phyloP scores from a whole-genome alignment of 306 rosid genomes.

The Dryas drummondii region DNA sequence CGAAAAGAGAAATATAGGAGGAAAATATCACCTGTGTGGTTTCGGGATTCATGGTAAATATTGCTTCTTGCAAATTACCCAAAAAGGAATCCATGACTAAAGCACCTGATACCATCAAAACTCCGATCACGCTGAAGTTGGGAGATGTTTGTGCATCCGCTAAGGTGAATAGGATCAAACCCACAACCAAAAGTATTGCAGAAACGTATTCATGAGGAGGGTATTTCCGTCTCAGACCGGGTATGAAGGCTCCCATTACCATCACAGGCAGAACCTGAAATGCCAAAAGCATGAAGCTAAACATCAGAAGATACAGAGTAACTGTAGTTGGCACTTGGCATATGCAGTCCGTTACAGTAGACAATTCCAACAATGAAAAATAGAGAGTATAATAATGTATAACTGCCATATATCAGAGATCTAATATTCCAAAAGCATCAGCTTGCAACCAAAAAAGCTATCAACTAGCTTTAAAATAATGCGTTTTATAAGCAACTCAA shows the following conservation, averaged over 20 bases:
- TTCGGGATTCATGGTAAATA: conserved; percentile 90
- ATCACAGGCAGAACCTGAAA: conserved; percentile 92
- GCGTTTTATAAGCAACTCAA: not conserved
- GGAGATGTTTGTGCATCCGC: conserved; percentile 97
- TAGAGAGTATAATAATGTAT: not conserved
- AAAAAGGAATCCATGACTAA: conserved; percentile 89
- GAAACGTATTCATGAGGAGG: conserved; percentile 83
- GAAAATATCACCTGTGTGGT: conserved; percentile 76
- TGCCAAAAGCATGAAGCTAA: conserved; percentile 20
- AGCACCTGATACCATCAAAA: conserved; percentile 89
- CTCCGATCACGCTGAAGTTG: conserved; percentile 84
- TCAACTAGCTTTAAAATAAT: not conserved
- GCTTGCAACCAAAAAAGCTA: not conserved
- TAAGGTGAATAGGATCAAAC: conserved; percentile 93
- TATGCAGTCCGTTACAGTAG: not conserved
- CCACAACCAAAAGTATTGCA: conserved; percentile 83
- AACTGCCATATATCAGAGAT: not conserved
- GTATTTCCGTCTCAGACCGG: conserved; percentile 86
- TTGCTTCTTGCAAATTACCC: conserved; percentile 97
- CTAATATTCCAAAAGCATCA: not conserved
- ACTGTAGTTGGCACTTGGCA: not conserved
- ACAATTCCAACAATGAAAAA: not conserved
- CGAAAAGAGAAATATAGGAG: not conserved
- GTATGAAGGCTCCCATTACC: conserved; percentile 98
- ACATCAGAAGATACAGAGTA: not conserved